Base-by-base conservation (phyloP, 1,284 basidiomycete species). In the Flammula alnicola region DNA sequence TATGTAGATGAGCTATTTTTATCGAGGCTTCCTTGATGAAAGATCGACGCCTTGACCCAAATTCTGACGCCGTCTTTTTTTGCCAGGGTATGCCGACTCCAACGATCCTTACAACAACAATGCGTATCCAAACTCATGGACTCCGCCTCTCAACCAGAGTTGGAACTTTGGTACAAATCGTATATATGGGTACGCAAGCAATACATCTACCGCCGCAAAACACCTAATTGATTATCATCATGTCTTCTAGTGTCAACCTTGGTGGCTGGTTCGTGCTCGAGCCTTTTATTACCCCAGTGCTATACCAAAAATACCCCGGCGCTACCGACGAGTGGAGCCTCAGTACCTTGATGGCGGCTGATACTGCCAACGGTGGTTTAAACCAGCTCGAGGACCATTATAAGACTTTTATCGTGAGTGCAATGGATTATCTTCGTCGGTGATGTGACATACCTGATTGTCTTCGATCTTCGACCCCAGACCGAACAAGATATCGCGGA, bases 301-400 rank as follows among this genome's bases (percentile, higher is more conserved):
- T n/a, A n/a, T n/a, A n/a, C n/a, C n/a, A n/a, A n/a, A n/a, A n/a
- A n/a, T n/a, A n/a, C n/a, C n/a, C n/a, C n/a, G n/a, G n/a, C n/a
- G n/a, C n/a, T n/a, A n/a, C n/a, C n/a, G n/a, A n/a, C n/a, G n/a
- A n/a, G n/a, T n/a, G n/a, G n/a, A n/a, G 9, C 49, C 12, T 11
- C 10, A 20, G 8, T 49, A 40, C 49, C 48, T 11, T 55, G 44
- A 89, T 93, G 84, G 59, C 73, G 47, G 80, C 79, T 16, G 83
- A 86, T 55, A 79, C 81, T 4, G 74, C 78, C 36, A 74, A 67
- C 47, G 83, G 83, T 17, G 79, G 79, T 16, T 69, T 86, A 30
- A 59, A 56, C 43, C 85, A 84, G 62, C 67, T 93, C 49, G 87
- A 88, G 64, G 74, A 84, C 16, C 92, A 95, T 65, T 94, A 93